phyloP scores from a whole-genome alignment of 2,329 filamentous ascomycete genomes.

The Metarhizium brunneum region DNA sequence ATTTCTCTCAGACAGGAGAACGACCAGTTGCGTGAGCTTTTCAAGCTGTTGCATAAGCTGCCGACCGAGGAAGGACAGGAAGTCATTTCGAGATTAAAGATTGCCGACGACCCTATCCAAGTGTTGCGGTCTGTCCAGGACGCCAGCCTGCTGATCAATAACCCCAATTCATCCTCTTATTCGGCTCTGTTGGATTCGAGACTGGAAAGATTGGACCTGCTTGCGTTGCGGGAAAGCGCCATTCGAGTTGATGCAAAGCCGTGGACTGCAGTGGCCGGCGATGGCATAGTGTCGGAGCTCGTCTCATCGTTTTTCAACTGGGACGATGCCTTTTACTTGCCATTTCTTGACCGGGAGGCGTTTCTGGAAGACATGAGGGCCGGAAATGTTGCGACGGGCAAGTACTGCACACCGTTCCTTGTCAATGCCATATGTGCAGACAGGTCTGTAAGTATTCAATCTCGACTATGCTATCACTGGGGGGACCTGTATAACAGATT shows the following conservation, averaged over 20 bases:
- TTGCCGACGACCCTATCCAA: constrained; percentile 5
- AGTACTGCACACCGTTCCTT: constrained; percentile 21
- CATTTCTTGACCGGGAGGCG: constrained; percentile 15
- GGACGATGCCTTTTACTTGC: constrained; percentile 16
- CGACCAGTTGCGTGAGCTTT: constrained; percentile 9
- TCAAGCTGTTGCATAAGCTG: constrained; percentile 3
- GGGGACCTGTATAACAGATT: background rate
- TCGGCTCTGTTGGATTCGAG: background rate
- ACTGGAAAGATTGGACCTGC: constrained; percentile 5
- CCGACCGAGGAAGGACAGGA: constrained; percentile 4
- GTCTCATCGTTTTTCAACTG: constrained; percentile 21
- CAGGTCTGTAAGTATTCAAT: constrained; percentile 15
- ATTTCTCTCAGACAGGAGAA: constrained; percentile 8
- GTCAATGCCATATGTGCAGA: constrained; percentile 22
- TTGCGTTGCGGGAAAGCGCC: constrained; percentile 10
- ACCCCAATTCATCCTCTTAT: background rate
- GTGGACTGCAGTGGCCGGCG: constrained; percentile 20
- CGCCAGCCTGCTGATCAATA: background rate
- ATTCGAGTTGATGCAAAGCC: constrained; percentile 18
- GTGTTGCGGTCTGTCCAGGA: constrained; percentile 3
- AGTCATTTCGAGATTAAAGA: constrained; percentile 4
- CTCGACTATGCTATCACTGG: background rate
- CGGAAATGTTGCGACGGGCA: constrained; percentile 9
- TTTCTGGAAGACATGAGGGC: constrained; percentile 19
- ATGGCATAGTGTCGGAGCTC: constrained; percentile 21